These are phyloP conservation scores for Colletotrichum brevisporum DNA, from an alignment of 2,329 filamentous ascomycete genomes.

Conservation along the genomic window DNA sequence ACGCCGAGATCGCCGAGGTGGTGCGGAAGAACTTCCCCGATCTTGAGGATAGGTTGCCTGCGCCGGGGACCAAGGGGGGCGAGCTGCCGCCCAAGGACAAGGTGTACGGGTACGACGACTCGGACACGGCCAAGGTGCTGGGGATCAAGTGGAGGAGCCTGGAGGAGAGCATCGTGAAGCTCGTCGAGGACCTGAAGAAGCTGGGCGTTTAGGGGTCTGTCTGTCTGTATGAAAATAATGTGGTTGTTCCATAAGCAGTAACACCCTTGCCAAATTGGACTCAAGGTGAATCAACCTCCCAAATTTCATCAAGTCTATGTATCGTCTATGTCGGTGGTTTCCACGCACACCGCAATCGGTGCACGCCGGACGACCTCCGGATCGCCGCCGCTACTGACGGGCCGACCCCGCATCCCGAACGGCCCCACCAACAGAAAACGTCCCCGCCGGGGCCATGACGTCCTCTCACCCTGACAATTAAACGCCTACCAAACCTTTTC, in stretches of 20 bases:
- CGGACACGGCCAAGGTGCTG: constrained; percentile 69
- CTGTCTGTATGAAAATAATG: neutral
- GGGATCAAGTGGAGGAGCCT: constrained; percentile 74
- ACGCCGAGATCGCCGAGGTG: constrained; percentile 59
- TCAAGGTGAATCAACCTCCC: no score
- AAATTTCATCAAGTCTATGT: no score
- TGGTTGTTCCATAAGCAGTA: no score
- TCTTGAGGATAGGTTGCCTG: constrained; percentile 62
- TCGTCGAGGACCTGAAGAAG: constrained; percentile 57
- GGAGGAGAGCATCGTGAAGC: constrained; percentile 74
- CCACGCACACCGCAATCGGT: no score
- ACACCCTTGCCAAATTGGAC: no score
- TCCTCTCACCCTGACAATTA: constrained; percentile 17
- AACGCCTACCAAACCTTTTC: neutral
- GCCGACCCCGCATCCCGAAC: constrained; percentile 23
- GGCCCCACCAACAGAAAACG: constrained; percentile 35
- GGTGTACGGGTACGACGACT: constrained; percentile 70
- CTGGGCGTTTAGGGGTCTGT: constrained; percentile 44
- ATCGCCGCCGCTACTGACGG: constrained; percentile 26
- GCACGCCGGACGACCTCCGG: constrained; percentile 6
- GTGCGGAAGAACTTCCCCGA: constrained; percentile 65
- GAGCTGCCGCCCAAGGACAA: constrained; percentile 55
- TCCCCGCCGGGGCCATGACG: constrained; percentile 30
- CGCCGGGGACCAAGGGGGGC: constrained; percentile 59
- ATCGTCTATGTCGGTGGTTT: no score